Evolutionary conservation across 768 basidiomycete genomes (phyloP), one percentile per base, ranked within the genome.

Genomic region (Suillus subalutaceus): DNA sequence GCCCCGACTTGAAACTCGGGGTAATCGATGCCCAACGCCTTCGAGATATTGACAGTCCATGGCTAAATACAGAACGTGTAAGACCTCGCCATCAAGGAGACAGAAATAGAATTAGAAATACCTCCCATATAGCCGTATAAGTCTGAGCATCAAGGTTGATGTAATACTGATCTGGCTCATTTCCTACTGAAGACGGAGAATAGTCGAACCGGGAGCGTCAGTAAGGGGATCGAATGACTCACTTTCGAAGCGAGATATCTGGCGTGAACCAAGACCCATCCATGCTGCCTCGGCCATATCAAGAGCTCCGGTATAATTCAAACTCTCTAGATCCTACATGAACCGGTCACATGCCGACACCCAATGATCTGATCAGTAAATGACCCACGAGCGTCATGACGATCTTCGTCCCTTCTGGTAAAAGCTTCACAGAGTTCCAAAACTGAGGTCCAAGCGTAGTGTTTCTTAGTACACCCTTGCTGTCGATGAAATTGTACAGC

Each of bases 131-230:
- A 16, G 70, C 69, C 4, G 80, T 78, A 67, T 86, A 86, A 26
- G 75, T 81, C 66, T 80, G 72, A 35, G 85, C 79, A 2, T 80
- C 80, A 67, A 81, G 82, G 12, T 67, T 41, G 46, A 77, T 76
- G 66, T 35, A 16, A 52, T 85, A 86, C 44, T 85, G 84, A 70
- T 86, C 85, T 2, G 85, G 85, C 72, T 86, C 85, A 60, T 86
- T 86, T 26, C 85, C 85, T 66, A 86, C 84, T 74, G 53, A 26
- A 38, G n/a, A 62, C 20, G 62, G 12, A 40, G 26, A 4, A 43
- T 8, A n/a, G 43, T 70, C 48, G 67, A 63, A 43, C 37, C 5
- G n/a, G 10, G 6, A 57, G 2, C 9, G 5, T 20, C 18, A 23
- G 57, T 20, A 35, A 5, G 53, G 32, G 32, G 60, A 12, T 10